Base-by-base conservation (phyloP, 768 basidiomycete species). In the Pulveroboletus sp. region DNA sequence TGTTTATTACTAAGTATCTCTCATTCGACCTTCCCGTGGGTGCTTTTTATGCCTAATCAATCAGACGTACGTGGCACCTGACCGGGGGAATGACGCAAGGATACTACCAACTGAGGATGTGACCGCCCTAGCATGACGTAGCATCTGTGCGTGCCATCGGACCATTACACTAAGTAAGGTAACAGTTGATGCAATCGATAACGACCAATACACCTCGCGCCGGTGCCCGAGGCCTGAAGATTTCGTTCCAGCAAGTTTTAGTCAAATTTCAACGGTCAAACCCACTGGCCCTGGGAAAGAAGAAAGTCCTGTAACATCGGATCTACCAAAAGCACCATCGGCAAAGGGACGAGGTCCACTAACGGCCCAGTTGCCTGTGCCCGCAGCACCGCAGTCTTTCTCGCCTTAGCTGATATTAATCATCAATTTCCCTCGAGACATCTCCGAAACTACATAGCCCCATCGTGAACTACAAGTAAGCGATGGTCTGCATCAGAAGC, bases 391-490 rank as follows among this genome's bases (percentile, higher is more conserved):
- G 16, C 22, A 8, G 27, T 26, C 39, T 30, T 13, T 17, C 39
- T 9, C 20, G 20, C 26, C 55, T 45, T 44, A 22, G 26, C 36
- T 38, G 30, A 64, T 60, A 55, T 62, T 68, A 24, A 62, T 55
- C 30, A 73, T 45, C 23, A 76, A 43, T 35, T 68, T 63, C 10
- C 66, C 69, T 75, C 10, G 49, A 54, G 14, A 76, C 32, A 37
- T 50, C 63, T 22, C 62, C 63, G 49, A 68, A 71, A 3, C 76
- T 76, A 8, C 68, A 63, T 8, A 78, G 55, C 8, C 76, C 76
- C 50, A 79, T 62, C 11, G 75, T 71, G 43, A 74, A 52, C 52
- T 77, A 68, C 4, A 73, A 50, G 43, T 78, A 76, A 5, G 74
- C 68, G 32, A 78, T 64, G 7, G 74, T 64, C 22, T 65, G 64